Evolutionary conservation across 805 yeast species (phyloP).

Genomic region (Kluyveromyces lactis): DNA sequence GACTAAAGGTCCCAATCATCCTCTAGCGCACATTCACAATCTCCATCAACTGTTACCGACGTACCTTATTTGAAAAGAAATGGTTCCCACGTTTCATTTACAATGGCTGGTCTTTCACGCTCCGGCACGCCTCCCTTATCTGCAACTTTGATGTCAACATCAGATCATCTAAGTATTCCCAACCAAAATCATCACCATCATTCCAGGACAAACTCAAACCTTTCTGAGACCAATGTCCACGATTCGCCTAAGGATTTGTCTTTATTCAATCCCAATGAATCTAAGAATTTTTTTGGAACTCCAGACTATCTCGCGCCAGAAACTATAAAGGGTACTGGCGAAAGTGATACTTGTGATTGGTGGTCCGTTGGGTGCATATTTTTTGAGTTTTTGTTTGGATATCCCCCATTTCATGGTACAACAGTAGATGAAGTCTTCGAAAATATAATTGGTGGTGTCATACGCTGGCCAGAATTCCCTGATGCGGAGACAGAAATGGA

Average conservation of each 20-base stretch:
- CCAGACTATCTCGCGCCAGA: conserved; percentile 98
- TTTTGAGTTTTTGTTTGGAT: conserved; percentile 86
- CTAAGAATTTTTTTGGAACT: conserved; percentile 77
- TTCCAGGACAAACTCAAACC: conserved; percentile 31
- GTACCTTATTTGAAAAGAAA: conserved; percentile 20
- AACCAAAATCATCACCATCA: conserved; percentile 3
- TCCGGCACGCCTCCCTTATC: conserved; percentile 23
- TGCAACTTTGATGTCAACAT: not conserved
- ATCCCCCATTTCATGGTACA: conserved; percentile 86
- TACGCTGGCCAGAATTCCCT: conserved; percentile 76
- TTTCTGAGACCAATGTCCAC: conserved; percentile 11
- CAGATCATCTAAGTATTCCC: not conserved
- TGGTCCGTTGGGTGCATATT: conserved; percentile 97
- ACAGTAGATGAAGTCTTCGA: conserved; percentile 76
- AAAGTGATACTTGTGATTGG: conserved; percentile 67
- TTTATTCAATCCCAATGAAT: conserved; percentile 63
- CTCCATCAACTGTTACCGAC: conserved; percentile 8
- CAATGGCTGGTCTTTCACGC: conserved; percentile 21
- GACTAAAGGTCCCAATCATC: conserved; percentile 12
- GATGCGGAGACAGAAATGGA: conserved; percentile 42
- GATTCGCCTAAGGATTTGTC: conserved; percentile 37
- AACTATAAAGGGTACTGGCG: conserved; percentile 76
- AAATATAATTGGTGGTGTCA: conserved; percentile 63
- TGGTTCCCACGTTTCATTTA: conserved; percentile 25
- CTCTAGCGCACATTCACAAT: conserved; percentile 13